Evolutionary conservation across 192 early-diverging fungal genomes (phyloP).

Genomic region (Linnemannia zychae): DNA sequence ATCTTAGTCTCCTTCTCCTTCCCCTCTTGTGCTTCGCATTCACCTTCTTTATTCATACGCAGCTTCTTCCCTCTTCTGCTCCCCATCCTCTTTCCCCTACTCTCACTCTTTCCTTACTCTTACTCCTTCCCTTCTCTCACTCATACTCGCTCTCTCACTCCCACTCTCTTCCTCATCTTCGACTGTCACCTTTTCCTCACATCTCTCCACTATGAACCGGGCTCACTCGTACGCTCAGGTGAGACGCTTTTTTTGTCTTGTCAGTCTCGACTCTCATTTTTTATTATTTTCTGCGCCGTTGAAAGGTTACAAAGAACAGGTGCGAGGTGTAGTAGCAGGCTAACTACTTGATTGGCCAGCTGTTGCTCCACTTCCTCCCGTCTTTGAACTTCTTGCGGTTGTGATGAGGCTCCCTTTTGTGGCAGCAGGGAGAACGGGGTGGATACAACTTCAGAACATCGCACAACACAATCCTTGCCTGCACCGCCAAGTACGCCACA

Average conservation of each 20-base stretch:
- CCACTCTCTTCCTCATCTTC: not conserved
- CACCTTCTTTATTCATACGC: too few relatives aligned
- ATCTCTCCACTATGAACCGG: constrained; percentile 21
- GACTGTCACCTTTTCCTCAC: not conserved
- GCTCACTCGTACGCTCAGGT: constrained; percentile 51
- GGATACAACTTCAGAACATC: not conserved
- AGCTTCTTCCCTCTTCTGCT: not conserved
- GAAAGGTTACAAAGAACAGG: too few relatives aligned
- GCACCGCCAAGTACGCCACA: too few relatives aligned
- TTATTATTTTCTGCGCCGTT: not conserved
- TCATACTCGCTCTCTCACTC: not conserved
- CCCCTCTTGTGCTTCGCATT: not conserved
- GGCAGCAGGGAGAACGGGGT: not conserved
- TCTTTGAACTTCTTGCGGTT: not conserved
- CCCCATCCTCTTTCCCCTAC: not conserved
- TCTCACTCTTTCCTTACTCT: not conserved
- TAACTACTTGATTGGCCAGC: too few relatives aligned
- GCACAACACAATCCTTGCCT: not conserved
- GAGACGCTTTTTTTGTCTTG: constrained; percentile 5
- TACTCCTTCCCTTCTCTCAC: not conserved
- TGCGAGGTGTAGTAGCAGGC: too few relatives aligned
- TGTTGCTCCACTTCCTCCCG: not conserved
- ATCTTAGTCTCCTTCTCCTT: not conserved
- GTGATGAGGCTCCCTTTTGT: not conserved
- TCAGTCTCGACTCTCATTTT: not conserved